These are phyloP conservation scores for Pezicula rhizophila DNA, from an alignment of 2,329 filamentous ascomycete species.

Conservation along the genomic window DNA sequence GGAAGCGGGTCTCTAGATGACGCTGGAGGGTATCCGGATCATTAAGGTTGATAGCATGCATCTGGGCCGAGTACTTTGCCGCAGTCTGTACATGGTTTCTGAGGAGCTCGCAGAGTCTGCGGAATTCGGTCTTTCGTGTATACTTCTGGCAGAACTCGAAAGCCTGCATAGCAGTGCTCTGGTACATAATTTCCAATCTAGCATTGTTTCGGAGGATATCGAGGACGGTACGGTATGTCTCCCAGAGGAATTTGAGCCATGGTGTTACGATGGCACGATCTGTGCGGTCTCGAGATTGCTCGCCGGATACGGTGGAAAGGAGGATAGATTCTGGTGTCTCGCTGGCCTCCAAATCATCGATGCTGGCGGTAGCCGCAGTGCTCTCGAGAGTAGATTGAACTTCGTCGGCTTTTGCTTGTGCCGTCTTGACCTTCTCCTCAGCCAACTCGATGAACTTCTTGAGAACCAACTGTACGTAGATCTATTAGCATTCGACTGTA, in stretches of 20 bases:
- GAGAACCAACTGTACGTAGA: constrained; percentile 63
- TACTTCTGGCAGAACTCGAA: constrained; percentile 99
- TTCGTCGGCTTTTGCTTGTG: constrained; percentile 92
- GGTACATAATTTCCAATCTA: constrained; percentile 93
- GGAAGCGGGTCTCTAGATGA: constrained; percentile 95
- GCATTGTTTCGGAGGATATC: constrained; percentile 99
- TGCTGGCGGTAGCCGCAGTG: constrained; percentile 61
- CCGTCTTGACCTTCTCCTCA: constrained; percentile 90
- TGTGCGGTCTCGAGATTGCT: constrained; percentile 94
- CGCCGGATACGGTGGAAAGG: constrained; percentile 92
- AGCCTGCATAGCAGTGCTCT: constrained; percentile 94
- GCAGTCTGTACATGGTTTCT: constrained; percentile 98
- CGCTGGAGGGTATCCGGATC: constrained; percentile 96
- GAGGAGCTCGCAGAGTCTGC: constrained; percentile 93
- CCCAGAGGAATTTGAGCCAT: constrained; percentile 99
- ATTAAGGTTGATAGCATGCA: constrained; percentile 98
- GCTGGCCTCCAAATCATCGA: constrained; percentile 93
- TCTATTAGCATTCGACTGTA: constrained; percentile 8
- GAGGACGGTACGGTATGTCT: constrained; percentile 96
- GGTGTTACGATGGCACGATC: constrained; percentile 97
- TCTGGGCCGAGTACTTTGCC: constrained; percentile 97
- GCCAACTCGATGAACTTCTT: constrained; percentile 98
- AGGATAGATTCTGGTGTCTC: constrained; percentile 98
- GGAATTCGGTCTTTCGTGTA: constrained; percentile 97
- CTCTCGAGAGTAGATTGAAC: constrained; percentile 84